Evolutionary conservation across 371 early-diverging fungal genomes (phyloP).

Genomic region (Coemansia sp.): DNA sequence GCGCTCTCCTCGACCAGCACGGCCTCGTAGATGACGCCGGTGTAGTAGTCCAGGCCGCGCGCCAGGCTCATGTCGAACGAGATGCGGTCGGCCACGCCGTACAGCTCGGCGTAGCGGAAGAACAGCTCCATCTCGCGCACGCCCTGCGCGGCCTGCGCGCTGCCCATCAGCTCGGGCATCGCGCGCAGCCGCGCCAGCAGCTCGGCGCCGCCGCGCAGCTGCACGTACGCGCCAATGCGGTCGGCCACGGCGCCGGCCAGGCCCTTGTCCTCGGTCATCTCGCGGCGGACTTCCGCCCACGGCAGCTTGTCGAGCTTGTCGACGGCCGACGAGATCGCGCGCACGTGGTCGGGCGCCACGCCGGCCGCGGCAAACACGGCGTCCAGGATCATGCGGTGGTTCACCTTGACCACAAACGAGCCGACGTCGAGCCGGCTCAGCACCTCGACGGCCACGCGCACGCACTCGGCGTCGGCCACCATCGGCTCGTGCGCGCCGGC

Average conservation of each 20-base stretch:
- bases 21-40: conserved; percentile 99
- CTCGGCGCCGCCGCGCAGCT: conserved; percentile 78
- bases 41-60: conserved; percentile 99
- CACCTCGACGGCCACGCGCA: conserved; percentile 85
- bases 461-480: conserved; percentile 96
- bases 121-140: conserved; percentile 87
- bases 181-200: conserved; percentile 67
- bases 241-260: conserved; percentile 79
- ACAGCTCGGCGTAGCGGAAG: conserved; percentile 84
- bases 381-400: conserved; percentile 96
- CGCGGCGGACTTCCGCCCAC: conserved; percentile 93
- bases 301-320: conserved; percentile 98
- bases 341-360: conserved; percentile 83
- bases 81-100: conserved; percentile 70
- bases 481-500: conserved; percentile 95
- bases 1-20: conserved; percentile 60
- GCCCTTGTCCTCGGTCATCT: conserved; percentile 93
- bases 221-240: conserved; percentile 87
- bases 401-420: conserved; percentile 87
- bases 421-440: conserved; percentile 78
- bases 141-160: conserved; percentile 77
- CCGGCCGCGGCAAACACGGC: conserved; percentile 96
- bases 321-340: conserved; percentile 95
- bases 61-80: conserved; percentile 97
- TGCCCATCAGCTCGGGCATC: conserved; percentile 64